Conservation (phyloP, 2,329 filamentous ascomycete genomes). For the Diatrype stigma region DNA sequence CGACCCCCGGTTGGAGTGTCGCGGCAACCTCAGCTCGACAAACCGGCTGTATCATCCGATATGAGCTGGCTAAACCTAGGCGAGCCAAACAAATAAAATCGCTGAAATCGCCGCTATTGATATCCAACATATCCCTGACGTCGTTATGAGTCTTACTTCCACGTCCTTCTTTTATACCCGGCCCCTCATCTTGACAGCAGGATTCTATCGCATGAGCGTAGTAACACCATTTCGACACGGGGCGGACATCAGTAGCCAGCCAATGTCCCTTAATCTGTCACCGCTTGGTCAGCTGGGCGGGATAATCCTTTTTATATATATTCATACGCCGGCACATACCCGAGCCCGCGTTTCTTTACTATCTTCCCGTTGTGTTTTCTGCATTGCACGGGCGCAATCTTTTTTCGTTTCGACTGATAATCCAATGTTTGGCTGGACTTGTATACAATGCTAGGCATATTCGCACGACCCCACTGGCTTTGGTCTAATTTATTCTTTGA, state of each 20-base stretch:
- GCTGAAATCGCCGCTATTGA: conserved; percentile 3
- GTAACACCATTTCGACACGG: neutral
- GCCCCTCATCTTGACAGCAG: conserved; percentile 10
- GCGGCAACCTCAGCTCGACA: conserved; percentile 46
- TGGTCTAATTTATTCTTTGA: conserved; percentile 1
- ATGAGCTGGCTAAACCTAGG: conserved; percentile 80
- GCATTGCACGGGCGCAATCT: conserved; percentile 2
- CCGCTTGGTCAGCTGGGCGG: neutral
- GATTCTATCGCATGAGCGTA: conserved; percentile 9
- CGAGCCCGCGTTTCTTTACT: neutral
- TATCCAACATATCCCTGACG: conserved; percentile 9
- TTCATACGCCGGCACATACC: neutral
- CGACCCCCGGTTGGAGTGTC: conserved; percentile 35
- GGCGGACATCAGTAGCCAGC: neutral
- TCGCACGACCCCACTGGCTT: neutral
- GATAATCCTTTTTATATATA: neutral
- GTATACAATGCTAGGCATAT: neutral
- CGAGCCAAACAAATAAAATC: conserved; percentile 28
- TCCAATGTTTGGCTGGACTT: conserved; percentile 1
- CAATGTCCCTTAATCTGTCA: neutral
- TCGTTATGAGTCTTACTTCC: conserved; percentile 17
- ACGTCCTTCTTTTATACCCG: conserved; percentile 22
- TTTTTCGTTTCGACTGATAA: neutral
- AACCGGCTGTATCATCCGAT: conserved; percentile 53
- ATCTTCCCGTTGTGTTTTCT: neutral